Evolutionary conservation across 2,329 filamentous ascomycete species (phyloP).

Genomic region (Cyphellophora attinorum): DNA sequence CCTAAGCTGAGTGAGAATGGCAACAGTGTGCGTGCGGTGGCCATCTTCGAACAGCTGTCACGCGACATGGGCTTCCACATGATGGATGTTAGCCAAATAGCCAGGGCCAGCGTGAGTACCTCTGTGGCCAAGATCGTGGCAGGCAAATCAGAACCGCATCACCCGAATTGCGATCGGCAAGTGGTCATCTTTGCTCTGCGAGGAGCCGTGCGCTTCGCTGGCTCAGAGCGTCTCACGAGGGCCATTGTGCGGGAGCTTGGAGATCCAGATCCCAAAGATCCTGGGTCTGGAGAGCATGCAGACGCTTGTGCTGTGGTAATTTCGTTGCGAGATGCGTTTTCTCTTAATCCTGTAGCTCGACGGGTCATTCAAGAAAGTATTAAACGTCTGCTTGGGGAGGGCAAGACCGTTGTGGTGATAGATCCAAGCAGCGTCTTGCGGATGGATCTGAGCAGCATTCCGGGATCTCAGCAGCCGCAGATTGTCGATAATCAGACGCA

Average conservation of each 20-base stretch:
- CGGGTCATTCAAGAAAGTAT: slow-evolving; percentile 10
- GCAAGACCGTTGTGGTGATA: slow-evolving; percentile 8
- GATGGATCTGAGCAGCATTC: slow-evolving; percentile 8
- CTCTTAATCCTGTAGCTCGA: slow-evolving; percentile 7
- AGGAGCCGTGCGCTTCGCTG: slow-evolving; percentile 9
- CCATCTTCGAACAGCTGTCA: slow-evolving; percentile 9
- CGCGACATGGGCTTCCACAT: slow-evolving; percentile 12
- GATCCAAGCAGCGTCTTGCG: slow-evolving; percentile 9
- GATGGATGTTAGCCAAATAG: slow-evolving; percentile 11
- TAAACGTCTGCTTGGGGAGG: slow-evolving; percentile 7
- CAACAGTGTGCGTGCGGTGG: slow-evolving; percentile 9
- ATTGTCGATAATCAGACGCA: slow-evolving; percentile 9
- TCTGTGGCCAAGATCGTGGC: slow-evolving; percentile 10
- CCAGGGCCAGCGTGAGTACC: slow-evolving; percentile 10
- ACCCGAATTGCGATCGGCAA: slow-evolving; percentile 9
- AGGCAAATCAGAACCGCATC: slow-evolving; percentile 8
- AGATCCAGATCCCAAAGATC: slow-evolving; percentile 10
- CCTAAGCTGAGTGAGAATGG: slow-evolving; percentile 7
- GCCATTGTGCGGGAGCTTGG: slow-evolving; percentile 11
- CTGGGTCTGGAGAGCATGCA: slow-evolving; percentile 7
- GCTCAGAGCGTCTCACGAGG: slow-evolving; percentile 9
- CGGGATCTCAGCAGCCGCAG: slow-evolving; percentile 5
- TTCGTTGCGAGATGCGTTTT: slow-evolving; percentile 8
- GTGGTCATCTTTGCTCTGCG: slow-evolving; percentile 10
- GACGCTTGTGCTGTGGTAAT: slow-evolving; percentile 9